Evolutionary conservation across 1,139 yeast genomes (phyloP).

Genomic region (Taphrina deformans): DNA sequence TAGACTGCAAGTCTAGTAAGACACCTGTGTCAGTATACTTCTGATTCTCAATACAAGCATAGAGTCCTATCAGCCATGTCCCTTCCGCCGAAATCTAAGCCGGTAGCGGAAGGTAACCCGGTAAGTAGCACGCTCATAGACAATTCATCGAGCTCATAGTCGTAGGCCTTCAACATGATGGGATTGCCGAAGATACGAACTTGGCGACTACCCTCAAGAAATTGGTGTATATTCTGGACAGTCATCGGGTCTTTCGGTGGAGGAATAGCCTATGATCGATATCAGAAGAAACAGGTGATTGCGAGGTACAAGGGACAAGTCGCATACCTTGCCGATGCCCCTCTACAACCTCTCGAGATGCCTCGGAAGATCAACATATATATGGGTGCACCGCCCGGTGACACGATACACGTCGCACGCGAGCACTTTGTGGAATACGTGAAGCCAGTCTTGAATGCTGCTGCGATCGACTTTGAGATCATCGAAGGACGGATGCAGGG

Average conservation of each 20-base stretch:
- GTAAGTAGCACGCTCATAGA: not conserved
- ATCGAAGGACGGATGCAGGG: slow-evolving; percentile 79
- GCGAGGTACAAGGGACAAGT: slow-evolving; percentile 67
- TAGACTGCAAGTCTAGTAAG: no score
- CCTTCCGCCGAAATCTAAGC: not conserved
- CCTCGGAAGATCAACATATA: slow-evolving; percentile 81
- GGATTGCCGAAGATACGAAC: slow-evolving; percentile 51
- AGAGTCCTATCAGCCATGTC: no score
- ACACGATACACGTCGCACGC: slow-evolving; percentile 74
- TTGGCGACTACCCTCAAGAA: slow-evolving; percentile 69
- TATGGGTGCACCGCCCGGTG: slow-evolving; percentile 95
- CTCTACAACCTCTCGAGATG: slow-evolving; percentile 50
- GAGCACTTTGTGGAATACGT: slow-evolving; percentile 73
- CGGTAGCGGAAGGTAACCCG: slow-evolving; percentile 7
- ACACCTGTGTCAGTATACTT: no score
- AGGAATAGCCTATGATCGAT: slow-evolving; percentile 74
- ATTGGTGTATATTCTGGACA: slow-evolving; percentile 89
- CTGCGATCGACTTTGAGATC: slow-evolving; percentile 82
- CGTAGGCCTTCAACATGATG: slow-evolving; percentile 70
- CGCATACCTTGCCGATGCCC: slow-evolving; percentile 51
- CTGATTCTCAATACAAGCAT: no score
- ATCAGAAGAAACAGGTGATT: slow-evolving; percentile 66
- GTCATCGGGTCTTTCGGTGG: slow-evolving; percentile 67
- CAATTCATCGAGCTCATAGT: not conserved
- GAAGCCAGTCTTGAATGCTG: slow-evolving; percentile 78